A percentile compares a stretch with the other conserved stretches of the same genome.
Evolutionary conservation across 2,329 filamentous ascomycete species (phyloP).

Genomic region (Trichophyton benhamiae): DNA sequence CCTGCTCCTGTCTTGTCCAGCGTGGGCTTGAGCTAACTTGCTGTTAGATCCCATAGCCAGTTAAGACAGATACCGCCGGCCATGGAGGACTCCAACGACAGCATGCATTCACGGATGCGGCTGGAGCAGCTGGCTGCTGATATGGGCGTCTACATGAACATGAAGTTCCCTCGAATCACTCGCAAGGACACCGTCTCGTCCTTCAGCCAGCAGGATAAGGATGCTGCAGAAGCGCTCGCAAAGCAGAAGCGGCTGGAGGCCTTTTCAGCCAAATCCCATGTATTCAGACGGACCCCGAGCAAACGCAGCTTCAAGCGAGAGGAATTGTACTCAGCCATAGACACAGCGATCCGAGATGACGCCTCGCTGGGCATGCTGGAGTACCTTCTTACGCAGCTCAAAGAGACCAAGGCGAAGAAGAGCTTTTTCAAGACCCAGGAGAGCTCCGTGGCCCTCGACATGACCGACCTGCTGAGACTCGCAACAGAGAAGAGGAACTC

Average conservation of each 20-base stretch:
- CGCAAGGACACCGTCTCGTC: slow-evolving; percentile 7
- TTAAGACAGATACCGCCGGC: too few species aligned
- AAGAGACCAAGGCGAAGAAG: slow-evolving; percentile 12
- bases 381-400: slow-evolving; percentile 11
- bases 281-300: slow-evolving; percentile 15
- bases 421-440: slow-evolving; percentile 9
- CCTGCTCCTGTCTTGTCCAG: too few species aligned
- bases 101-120: slow-evolving; percentile 6
- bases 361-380: slow-evolving; percentile 12
- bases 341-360: slow-evolving; percentile 10
- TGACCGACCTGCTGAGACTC: slow-evolving; percentile 8
- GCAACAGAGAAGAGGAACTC: slow-evolving; percentile 10
- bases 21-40: neutral
- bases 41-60: neutral
- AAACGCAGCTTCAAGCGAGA: slow-evolving; percentile 12
- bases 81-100: neutral
- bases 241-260: slow-evolving; percentile 12
- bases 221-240: slow-evolving; percentile 10
- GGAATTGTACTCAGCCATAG: slow-evolving; percentile 14
- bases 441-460: slow-evolving; percentile 1
- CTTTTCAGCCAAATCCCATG: slow-evolving; percentile 15
- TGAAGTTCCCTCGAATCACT: slow-evolving; percentile 2
- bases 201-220: slow-evolving; percentile 8
- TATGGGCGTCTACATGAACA: slow-evolving; percentile 9
- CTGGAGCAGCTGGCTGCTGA: slow-evolving; percentile 12